Conservation (phyloP, 1,284 basidiomycete genomes). For the Fistulina hepatica region DNA sequence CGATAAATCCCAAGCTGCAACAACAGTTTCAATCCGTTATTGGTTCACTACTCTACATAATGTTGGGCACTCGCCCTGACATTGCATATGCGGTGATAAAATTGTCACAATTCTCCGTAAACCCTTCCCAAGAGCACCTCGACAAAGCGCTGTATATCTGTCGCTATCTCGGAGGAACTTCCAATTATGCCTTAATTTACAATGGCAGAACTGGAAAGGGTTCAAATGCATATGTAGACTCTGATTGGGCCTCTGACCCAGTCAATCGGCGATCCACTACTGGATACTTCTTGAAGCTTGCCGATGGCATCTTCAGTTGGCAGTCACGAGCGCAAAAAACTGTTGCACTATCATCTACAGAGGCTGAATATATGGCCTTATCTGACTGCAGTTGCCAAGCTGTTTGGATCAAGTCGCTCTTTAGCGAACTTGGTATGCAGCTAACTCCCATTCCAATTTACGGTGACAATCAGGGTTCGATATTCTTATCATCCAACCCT, state of each 20-base stretch:
- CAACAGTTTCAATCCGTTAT: conserved; percentile 12
- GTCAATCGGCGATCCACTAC: conserved; percentile 11
- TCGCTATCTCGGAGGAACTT: conserved; percentile 14
- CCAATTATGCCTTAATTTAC: conserved; percentile 15
- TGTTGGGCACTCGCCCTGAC: conserved; percentile 24
- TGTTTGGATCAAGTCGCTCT: conserved; percentile 5
- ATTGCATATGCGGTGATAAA: conserved; percentile 19
- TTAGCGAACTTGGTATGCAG: not conserved
- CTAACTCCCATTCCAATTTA: conserved; percentile 12
- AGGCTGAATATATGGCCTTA: conserved; percentile 12
- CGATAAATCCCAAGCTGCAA: conserved; percentile 3
- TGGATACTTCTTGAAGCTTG: conserved; percentile 9
- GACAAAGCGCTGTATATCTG: conserved; percentile 16
- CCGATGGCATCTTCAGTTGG: conserved; percentile 11
- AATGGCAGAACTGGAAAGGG: conserved; percentile 12
- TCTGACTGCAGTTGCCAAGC: conserved; percentile 4
- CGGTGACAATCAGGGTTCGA: conserved; percentile 28
- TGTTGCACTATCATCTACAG: conserved; percentile 10
- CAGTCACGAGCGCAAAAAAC: conserved; percentile 8
- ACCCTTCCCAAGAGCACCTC: conserved; percentile 17
- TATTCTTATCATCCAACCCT: conserved; percentile 24
- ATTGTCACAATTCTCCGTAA: conserved; percentile 15
- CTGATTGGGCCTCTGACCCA: conserved; percentile 6
- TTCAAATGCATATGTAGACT: conserved; percentile 8
- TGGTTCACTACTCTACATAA: conserved; percentile 23